A percentile compares a stretch with the other conserved stretches of the same genome.
phyloP scores from a whole-genome alignment of 2,329 filamentous ascomycete genomes.

The Sporothrix curviconia region DNA sequence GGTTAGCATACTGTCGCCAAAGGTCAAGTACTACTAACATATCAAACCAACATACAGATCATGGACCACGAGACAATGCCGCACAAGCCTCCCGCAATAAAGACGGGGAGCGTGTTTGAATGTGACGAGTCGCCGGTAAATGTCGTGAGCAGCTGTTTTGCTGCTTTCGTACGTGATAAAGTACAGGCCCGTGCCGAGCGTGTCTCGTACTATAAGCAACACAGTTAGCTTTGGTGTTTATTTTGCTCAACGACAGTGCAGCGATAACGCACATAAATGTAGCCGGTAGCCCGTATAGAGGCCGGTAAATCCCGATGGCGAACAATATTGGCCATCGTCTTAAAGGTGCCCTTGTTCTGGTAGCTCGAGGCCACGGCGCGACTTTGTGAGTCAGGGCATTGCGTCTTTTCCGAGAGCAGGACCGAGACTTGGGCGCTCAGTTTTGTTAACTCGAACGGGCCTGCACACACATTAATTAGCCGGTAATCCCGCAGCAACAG shows the following conservation, averaged over 20 bases:
- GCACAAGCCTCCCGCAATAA: constrained; percentile 72
- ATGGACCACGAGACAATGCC: constrained; percentile 78
- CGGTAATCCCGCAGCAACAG: no score
- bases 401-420: constrained; percentile 57
- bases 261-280: constrained; percentile 59
- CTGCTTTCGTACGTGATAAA: constrained; percentile 85
- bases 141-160: constrained; percentile 73
- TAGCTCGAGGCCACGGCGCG: constrained; percentile 61
- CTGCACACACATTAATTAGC: no score
- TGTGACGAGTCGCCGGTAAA: constrained; percentile 63
- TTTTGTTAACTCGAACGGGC: constrained; percentile 85
- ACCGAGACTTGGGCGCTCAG: constrained; percentile 80
- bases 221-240: no score
- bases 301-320: constrained; percentile 65
- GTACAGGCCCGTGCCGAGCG: constrained; percentile 75
- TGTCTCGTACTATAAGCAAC: constrained; percentile 60
- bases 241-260: no score
- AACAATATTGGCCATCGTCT: constrained; percentile 70
- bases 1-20: constrained; percentile 26
- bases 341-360: constrained; percentile 69
- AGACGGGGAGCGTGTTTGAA: constrained; percentile 72
- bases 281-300: constrained; percentile 76
- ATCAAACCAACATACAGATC: constrained; percentile 49
- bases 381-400: constrained; percentile 40
- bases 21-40: background rate